Conservation (phyloP, 2,329 filamentous ascomycete species). For the Aspergillus sp. region DNA sequence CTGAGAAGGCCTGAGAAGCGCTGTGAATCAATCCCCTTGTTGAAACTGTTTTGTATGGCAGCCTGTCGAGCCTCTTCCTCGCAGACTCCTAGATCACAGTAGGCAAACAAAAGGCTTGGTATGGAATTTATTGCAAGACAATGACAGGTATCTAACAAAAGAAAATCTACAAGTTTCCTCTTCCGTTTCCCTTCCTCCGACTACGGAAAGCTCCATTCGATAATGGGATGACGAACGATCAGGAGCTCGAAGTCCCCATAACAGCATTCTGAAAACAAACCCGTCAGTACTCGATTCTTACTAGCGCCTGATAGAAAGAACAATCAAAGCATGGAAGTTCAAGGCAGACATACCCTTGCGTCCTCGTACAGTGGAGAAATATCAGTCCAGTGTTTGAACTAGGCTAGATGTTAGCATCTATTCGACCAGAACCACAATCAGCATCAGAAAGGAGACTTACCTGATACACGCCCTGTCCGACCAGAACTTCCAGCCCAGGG, state of each 20-base stretch:
- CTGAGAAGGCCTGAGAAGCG: too few relatives aligned
- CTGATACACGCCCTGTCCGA: slow-evolving; percentile 78
- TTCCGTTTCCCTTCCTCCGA: background rate
- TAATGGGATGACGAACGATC: background rate
- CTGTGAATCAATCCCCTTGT: too few relatives aligned
- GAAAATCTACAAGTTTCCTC: slow-evolving; percentile 2
- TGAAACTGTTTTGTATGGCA: too few relatives aligned
- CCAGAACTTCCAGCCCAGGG: slow-evolving; percentile 77
- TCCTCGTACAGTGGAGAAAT: slow-evolving; percentile 64
- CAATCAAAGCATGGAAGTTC: background rate
- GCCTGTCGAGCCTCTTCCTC: too few relatives aligned
- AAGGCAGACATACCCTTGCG: slow-evolving; percentile 47
- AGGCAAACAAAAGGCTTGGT: slow-evolving; percentile 3
- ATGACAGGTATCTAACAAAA: slow-evolving; percentile 3
- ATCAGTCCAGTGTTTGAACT: slow-evolving; percentile 79
- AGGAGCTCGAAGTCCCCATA: slow-evolving; percentile 10
- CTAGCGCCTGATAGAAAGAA: background rate
- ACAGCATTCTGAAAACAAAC: slow-evolving; percentile 16
- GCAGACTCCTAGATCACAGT: too few relatives aligned
- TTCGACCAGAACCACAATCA: slow-evolving; percentile 1
- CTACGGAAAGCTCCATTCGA: slow-evolving; percentile 1
- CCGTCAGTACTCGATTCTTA: slow-evolving; percentile 1
- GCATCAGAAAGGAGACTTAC: slow-evolving; percentile 37
- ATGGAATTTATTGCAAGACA: slow-evolving; percentile 4
- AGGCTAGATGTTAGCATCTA: slow-evolving; percentile 5